Evolutionary conservation across 148 eudicot species (phyloP), one percentile per base, ranked within the genome.

Genomic region (Vaccinium myrtillus): DNA sequence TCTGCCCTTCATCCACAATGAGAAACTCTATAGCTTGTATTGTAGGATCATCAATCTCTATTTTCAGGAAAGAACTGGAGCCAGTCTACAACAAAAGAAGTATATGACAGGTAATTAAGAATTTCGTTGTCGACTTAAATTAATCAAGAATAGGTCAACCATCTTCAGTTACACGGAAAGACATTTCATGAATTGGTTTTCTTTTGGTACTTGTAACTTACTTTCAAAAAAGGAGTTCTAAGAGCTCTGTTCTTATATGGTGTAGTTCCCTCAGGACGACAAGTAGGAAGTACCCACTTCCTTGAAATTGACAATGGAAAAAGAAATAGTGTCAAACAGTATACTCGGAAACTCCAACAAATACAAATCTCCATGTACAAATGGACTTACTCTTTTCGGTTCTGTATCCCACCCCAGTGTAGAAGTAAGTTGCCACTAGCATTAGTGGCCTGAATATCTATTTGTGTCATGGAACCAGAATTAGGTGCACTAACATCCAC

Each of bases 1-100:
- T 93, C 53, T 88, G 91, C 87, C 87, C 93, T 91, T 95, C 98
- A 86, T 95, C 94, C 82, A 87, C 86, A 82, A 97, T 86, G 79
- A 97, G 96, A 88, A 97, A 97, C 89, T 97, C 99, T 49, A 97
- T 88, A 83, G 98, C 98, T 90, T 90, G 90, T 85, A 97, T 82
- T 32, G 91, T 86, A 71, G 95, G 91, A 87, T 97, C 99, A 78
- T 94, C 96, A 89, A 97, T 92, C 93, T 95, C 98, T 81, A 97
- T 85, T 75, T 67, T 90, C 84, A 97, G 83, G 61, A 82, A 87
- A 79, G 92, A 89, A 88, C 87, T 87, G 84, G 92, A 84, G 76
- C 96, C 98, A 84, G 98, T 94, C 99, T 97, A 88, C 61, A 90
- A 80, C 63, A 32, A 81, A 51, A 89, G 82, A 74, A 76, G 83